Conservation (phyloP, 257 asterid genomes). For the Solanum chmielewskii region DNA sequence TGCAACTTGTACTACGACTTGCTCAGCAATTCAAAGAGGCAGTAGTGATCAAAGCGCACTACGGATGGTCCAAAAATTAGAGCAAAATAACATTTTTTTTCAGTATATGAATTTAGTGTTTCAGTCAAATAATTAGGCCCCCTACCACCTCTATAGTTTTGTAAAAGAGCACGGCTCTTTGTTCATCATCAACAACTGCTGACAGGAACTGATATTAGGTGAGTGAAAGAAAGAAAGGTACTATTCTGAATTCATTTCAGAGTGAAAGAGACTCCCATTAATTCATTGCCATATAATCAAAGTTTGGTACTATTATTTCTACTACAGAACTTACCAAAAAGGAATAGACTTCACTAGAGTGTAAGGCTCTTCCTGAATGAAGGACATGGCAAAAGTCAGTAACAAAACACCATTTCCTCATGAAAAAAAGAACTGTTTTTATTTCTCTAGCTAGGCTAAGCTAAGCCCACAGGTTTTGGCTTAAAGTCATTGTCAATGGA, state of each 20-base stretch:
- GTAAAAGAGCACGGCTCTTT: neutral
- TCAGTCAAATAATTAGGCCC: neutral
- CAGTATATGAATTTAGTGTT: neutral
- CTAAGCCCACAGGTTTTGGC: neutral
- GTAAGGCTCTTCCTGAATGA: neutral
- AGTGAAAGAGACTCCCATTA: conserved; percentile 13
- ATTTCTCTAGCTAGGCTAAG: neutral
- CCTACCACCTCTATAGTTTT: neutral
- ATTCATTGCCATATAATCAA: neutral
- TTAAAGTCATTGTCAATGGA: conserved; percentile 10
- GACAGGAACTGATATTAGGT: neutral
- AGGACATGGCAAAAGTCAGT: neutral
- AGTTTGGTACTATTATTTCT: neutral
- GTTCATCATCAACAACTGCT: neutral
- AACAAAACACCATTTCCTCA: neutral
- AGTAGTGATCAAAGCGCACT: neutral
- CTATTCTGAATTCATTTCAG: neutral
- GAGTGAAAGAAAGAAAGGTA: neutral
- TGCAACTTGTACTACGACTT: neutral
- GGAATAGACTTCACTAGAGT: neutral
- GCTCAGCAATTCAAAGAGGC: neutral
- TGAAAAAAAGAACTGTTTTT: neutral
- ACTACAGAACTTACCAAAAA: neutral
- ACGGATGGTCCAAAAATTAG: neutral
- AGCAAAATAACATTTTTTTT: neutral